Percentiles rank a stretch among this genome's conserved stretches.
phyloP scores from a whole-genome alignment of 1,284 basidiomycete genomes.

The Ustilago sp. region DNA sequence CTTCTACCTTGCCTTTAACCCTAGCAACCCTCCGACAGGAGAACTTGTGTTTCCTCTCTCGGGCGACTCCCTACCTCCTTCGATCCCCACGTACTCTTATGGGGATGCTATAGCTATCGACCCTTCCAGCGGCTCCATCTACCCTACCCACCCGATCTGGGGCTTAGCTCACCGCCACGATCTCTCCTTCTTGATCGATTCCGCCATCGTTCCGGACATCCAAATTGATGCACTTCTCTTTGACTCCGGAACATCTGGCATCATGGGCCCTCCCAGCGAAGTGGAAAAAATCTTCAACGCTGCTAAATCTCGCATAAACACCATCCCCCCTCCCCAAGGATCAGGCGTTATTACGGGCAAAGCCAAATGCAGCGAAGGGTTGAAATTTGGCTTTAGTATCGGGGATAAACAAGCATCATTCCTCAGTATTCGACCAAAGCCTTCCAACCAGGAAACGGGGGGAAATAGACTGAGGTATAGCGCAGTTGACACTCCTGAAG shows the following conservation, averaged over 20 bases:
- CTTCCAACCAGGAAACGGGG: too few species aligned
- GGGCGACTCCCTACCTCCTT: slow-evolving; percentile 11
- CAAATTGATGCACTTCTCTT: slow-evolving; percentile 32
- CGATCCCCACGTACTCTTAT: slow-evolving; percentile 3
- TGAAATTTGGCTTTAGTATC: slow-evolving; percentile 19
- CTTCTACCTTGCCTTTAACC: slow-evolving; percentile 26
- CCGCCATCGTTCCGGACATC: background rate
- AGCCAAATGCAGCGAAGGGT: background rate
- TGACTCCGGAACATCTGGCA: slow-evolving; percentile 35
- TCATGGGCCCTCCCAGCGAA: slow-evolving; percentile 30
- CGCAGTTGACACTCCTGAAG: too few species aligned
- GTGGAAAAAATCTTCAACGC: slow-evolving; percentile 29
- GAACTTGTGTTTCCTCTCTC: slow-evolving; percentile 35
- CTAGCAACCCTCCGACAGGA: slow-evolving; percentile 2
- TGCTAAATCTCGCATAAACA: background rate
- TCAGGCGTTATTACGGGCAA: slow-evolving; percentile 9
- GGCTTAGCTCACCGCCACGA: slow-evolving; percentile 37
- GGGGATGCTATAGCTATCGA: slow-evolving; percentile 8
- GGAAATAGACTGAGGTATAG: background rate
- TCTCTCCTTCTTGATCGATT: slow-evolving; percentile 18
- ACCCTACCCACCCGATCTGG: slow-evolving; percentile 26
- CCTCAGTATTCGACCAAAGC: background rate
- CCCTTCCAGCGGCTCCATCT: slow-evolving; percentile 19
- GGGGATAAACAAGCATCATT: slow-evolving; percentile 8
- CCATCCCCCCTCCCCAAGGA: background rate